These are phyloP conservation scores for Thielaviopsis punctulata DNA, from an alignment of 2,329 filamentous ascomycete species.

Conservation along the genomic window DNA sequence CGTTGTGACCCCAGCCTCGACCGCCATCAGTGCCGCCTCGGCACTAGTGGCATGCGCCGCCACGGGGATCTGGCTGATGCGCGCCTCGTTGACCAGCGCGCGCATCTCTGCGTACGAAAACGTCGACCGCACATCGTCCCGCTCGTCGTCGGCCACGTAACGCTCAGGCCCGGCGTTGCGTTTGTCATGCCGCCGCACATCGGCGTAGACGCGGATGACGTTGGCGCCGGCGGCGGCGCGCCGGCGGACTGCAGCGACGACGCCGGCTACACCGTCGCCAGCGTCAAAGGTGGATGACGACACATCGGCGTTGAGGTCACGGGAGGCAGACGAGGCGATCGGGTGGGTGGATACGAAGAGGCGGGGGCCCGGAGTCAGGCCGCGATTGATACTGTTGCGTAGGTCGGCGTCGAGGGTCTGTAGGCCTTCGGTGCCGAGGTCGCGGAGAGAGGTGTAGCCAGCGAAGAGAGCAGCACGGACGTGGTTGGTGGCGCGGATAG, in stretches of 20 bases:
- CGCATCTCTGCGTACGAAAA: conserved; percentile 33
- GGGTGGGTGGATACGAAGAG: conserved; percentile 37
- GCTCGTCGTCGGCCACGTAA: conserved; percentile 18
- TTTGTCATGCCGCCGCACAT: conserved; percentile 28
- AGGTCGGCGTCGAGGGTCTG: conserved; percentile 31
- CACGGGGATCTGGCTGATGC: conserved; percentile 24
- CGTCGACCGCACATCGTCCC: conserved; percentile 26
- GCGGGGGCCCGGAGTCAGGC: conserved; percentile 34
- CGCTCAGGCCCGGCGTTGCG: conserved; percentile 22
- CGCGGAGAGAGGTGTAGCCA: conserved; percentile 41
- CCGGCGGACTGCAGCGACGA: conserved; percentile 28
- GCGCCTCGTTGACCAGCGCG: conserved; percentile 30
- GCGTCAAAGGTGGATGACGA: conserved; percentile 18
- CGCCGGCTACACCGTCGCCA: conserved; percentile 30
- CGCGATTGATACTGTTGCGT: conserved; percentile 35
- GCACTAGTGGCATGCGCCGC: conserved; percentile 26
- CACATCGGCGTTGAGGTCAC: conserved; percentile 27
- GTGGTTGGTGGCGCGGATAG: conserved; percentile 36
- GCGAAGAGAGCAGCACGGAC: conserved; percentile 34
- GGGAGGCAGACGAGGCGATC: conserved; percentile 32
- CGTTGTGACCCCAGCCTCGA: conserved; percentile 27
- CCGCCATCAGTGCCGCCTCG: conserved; percentile 27
- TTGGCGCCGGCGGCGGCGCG: conserved; percentile 31
- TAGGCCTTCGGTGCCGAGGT: conserved; percentile 36
- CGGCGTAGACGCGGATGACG: conserved; percentile 34